Base-by-base conservation (phyloP, 2,329 filamentous ascomycete species). In the Gyromitra esculenta region DNA sequence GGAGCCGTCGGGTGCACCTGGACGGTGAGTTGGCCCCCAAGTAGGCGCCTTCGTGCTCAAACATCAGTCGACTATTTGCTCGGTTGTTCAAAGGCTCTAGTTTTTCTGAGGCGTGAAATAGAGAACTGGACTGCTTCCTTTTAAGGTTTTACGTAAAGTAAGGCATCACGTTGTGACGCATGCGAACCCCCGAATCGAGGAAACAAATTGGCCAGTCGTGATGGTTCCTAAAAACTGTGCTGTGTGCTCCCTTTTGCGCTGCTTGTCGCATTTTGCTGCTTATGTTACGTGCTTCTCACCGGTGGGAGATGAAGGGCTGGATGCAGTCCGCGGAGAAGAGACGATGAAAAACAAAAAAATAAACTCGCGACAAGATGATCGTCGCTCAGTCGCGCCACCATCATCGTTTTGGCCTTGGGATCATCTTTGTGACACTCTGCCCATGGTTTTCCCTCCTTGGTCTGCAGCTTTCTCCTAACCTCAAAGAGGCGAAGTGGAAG, bases 281-380 rank as follows among this genome's bases (percentile, higher is more conserved):
- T 37, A n/a, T 41, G 56, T 39, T 45, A 39, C 48, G 31, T 41
- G 57, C 67, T 71, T 54, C 54, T 48, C 7, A 21, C 21, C 18
- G 37, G 43, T 25, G 7, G 5, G 39, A 31, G n/a, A 62, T 45
- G 18, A 39, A 68, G 37, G 43, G 56, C 41, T 37, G 45, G 66
- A 69, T 62, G 57, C 59, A 41, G 56, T 70, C 72, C 72, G 72
- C 72, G 72, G 72, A 75, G 72, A 75, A 70, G 41, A 57, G 57
- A 15, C 52, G 48, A 71, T 63, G 39, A 39, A 68, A 48, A 63
- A 43, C 25, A 31, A 31, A 31, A 48, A 45, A 63, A 63, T 70
- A 71, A 71, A 70, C 59, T 64, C 41, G 48, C 50, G 59, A 63
- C 71, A 74, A 21, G 48, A n/a, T 67, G 71, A 74, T 68, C 70